Base-by-base conservation (phyloP, 805 yeast species). In the Brettanomyces naardenensis region DNA sequence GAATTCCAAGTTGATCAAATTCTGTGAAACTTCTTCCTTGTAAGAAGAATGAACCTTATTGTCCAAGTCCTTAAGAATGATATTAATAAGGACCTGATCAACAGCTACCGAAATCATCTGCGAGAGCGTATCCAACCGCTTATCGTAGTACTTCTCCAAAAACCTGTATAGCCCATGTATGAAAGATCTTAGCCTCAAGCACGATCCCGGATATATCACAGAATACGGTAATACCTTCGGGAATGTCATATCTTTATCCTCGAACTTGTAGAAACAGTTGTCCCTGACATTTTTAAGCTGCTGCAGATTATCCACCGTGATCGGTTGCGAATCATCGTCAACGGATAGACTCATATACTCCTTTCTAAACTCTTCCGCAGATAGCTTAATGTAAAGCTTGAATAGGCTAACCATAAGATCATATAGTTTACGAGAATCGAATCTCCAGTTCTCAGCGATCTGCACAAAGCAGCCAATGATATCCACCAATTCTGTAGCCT, bases 21-120 rank as follows among this genome's bases (percentile, higher is more conserved):
- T 85, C 63, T 92, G 97, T 0, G 95, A 81, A 20, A 87, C 73
- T 47, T 87, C 89, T 58, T 90, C 97, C 53, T 95, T 84, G 44
- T 88, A 83, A 10, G 80, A 74, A 2, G 88, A 71, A 46, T 75
- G 71, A 35, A 82, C 69, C 43, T 78, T 76, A 11, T 70, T 68
- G 40, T 73, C 69, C 34, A 84, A 73, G 42, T 79, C 75, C 29
- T 66, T 66, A 47, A 86, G 72, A 1, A 90, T 82, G 2, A 84
- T 74, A 31, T 73, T 71, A 15, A 73, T 70, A 44, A 89, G 66
- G n/a, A 87, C 73, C 18, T 63, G 55, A 51, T 92, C 97, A 38
- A 88, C 68, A 2, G 80, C 66, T 7, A 65, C 66, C 35, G 83
- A 64, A 17, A 80, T 68, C 27, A 76, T 73, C 38, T 80, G 78